phyloP scores from a whole-genome alignment of 495 filamentous ascomycete species.

The Xanthoparmelia taractica region DNA sequence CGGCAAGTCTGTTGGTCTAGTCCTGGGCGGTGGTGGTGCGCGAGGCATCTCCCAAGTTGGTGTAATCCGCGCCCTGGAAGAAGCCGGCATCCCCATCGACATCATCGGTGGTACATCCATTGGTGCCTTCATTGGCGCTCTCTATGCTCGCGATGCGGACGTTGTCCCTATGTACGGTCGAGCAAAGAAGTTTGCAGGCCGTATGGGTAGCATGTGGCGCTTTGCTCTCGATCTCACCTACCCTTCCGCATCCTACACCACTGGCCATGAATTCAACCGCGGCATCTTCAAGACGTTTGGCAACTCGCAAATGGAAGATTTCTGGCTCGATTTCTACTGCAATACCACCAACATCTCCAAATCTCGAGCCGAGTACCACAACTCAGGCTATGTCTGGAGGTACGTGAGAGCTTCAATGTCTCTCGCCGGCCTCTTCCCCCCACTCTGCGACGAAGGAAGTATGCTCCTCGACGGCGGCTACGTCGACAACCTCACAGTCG shows the following conservation, averaged over 20 bases:
- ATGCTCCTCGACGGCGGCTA: slow-evolving; percentile 97
- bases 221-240: slow-evolving; percentile 95
- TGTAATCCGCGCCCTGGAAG: slow-evolving; percentile 89
- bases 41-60: slow-evolving; percentile 86
- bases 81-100: slow-evolving; percentile 93
- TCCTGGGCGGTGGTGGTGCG: slow-evolving; percentile 88
- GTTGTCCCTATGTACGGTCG: slow-evolving; percentile 93
- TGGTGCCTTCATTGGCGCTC: slow-evolving; percentile 89
- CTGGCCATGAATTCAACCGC: slow-evolving; percentile 96
- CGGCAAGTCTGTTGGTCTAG: slow-evolving; percentile 88
- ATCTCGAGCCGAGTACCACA: slow-evolving; percentile 82
- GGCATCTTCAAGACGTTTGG: slow-evolving; percentile 99
- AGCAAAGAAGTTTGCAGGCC: slow-evolving; percentile 92
- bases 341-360: slow-evolving; percentile 97
- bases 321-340: slow-evolving; percentile 98
- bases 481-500: slow-evolving; percentile 92
- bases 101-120: slow-evolving; percentile 96
- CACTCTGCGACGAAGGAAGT: slow-evolving; percentile 90
- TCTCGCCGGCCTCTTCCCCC: slow-evolving; percentile 82
- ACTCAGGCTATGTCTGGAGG: slow-evolving; percentile 90
- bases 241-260: slow-evolving; percentile 90
- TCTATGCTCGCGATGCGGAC: slow-evolving; percentile 94
- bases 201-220: slow-evolving; percentile 96
- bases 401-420: slow-evolving; percentile 96
- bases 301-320: slow-evolving; percentile 94